Conservation (phyloP, 805 yeast genomes). For the Sugiyamaella chiloensis region DNA sequence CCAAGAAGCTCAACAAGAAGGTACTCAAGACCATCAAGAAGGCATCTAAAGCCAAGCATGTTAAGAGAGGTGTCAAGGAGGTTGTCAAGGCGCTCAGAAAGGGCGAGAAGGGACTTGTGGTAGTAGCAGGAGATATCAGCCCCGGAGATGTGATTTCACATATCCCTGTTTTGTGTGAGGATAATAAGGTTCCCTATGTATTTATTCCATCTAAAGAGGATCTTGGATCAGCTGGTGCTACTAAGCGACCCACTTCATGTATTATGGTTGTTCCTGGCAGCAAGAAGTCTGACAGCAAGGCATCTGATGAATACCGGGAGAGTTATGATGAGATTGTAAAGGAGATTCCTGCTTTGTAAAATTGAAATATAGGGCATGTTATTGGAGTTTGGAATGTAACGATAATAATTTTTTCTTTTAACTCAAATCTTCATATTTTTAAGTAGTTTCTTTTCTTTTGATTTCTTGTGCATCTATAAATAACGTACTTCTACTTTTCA, state of each 20-base stretch:
- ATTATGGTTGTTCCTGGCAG: conserved; percentile 98
- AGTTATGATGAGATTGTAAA: conserved; percentile 88
- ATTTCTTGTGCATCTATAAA: background rate
- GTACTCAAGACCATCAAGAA: conserved; percentile 93
- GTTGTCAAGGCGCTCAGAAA: conserved; percentile 97
- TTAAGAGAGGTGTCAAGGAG: conserved; percentile 97
- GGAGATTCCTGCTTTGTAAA: conserved; percentile 54
- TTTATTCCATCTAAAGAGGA: conserved; percentile 98
- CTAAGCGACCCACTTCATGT: conserved; percentile 98
- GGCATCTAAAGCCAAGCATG: conserved; percentile 97
- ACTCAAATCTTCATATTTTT: background rate
- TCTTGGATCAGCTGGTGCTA: conserved; percentile 97
- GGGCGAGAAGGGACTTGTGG: conserved; percentile 95
- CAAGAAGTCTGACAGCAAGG: conserved; percentile 61
- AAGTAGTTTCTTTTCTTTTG: background rate
- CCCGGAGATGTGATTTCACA: conserved; percentile 97
- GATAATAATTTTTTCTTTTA: background rate
- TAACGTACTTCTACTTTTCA: background rate
- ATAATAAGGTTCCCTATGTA: conserved; percentile 81
- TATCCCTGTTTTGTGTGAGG: conserved; percentile 96
- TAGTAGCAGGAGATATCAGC: conserved; percentile 97
- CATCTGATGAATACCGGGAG: conserved; percentile 87
- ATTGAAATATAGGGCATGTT: too few species aligned
- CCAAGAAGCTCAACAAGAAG: conserved; percentile 93
- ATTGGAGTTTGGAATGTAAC: too few species aligned